phyloP scores from a whole-genome alignment of 2,329 filamentous ascomycete species.

The Colletotrichum tanaceti region DNA sequence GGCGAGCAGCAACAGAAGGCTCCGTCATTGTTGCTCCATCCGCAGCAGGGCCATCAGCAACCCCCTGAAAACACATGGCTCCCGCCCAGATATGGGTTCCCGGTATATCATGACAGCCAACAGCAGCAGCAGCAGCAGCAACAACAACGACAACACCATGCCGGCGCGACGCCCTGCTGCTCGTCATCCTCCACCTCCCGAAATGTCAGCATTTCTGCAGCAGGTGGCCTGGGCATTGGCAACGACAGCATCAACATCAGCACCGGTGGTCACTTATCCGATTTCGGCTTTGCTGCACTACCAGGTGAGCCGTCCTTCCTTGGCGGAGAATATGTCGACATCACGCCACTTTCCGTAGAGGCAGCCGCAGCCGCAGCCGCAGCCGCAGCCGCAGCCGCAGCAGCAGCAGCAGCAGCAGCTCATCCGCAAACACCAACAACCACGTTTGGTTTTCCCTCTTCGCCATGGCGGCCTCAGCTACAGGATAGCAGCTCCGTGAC shows the following conservation, averaged over 20 bases:
- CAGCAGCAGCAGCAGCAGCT: constrained; percentile 17
- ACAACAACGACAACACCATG: not conserved
- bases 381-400: constrained; percentile 16
- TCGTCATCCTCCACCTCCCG: constrained; percentile 8
- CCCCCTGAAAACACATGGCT: constrained; percentile 25
- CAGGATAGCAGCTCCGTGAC: constrained; percentile 34
- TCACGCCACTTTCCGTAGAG: constrained; percentile 39
- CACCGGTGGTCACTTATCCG: constrained; percentile 17
- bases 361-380: constrained; percentile 6
- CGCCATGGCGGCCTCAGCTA: constrained; percentile 34
- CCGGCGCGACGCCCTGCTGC: not conserved
- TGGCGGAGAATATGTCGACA: constrained; percentile 38
- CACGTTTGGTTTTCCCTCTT: constrained; percentile 34
- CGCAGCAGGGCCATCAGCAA: constrained; percentile 24
- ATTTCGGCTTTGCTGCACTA: constrained; percentile 35
- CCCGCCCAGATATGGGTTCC: constrained; percentile 32
- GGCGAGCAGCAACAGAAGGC: constrained; percentile 15
- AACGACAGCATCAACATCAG: not conserved
- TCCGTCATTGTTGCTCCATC: constrained; percentile 21
- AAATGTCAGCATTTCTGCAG: constrained; percentile 17
- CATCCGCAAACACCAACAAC: constrained; percentile 27
- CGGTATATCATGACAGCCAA: constrained; percentile 20
- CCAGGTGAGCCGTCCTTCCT: constrained; percentile 38
- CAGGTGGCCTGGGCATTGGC: constrained; percentile 2
- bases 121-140: constrained; percentile 11